These are phyloP conservation scores for Gigaspora rosea DNA, from an alignment of 192 early-diverging fungal genomes.

Conservation along the genomic window DNA sequence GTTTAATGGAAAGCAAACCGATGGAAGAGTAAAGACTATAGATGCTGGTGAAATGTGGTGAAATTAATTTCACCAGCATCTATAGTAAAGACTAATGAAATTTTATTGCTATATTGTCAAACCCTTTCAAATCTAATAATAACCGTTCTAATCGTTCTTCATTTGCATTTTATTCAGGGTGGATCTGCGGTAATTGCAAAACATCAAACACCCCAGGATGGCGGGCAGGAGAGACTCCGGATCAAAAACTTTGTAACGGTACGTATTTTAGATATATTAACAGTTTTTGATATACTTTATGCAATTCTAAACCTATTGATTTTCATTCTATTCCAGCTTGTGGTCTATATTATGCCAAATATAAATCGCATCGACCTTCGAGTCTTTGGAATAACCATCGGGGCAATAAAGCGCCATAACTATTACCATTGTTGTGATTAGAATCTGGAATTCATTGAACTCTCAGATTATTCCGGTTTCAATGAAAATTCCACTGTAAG, in stretches of 20 bases:
- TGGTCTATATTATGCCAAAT: constrained; percentile 27
- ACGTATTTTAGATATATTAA: not conserved
- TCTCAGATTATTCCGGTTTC: no score
- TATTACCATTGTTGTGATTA: not conserved
- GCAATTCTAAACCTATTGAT: not conserved
- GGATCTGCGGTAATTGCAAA: constrained; percentile 31
- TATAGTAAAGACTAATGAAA: not conserved
- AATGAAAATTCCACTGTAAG: no score
- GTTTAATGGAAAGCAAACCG: not conserved
- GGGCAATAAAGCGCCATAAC: not conserved
- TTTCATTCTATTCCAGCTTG: constrained; percentile 15
- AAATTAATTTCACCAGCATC: no score
- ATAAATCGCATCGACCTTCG: constrained; percentile 22
- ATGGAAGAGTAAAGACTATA: not conserved
- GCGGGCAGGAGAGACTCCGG: constrained; percentile 34
- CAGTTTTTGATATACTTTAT: not conserved
- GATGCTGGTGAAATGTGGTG: no score
- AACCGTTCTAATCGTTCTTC: not conserved
- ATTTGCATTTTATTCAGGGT: not conserved
- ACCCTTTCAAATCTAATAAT: not conserved
- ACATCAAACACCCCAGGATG: constrained; percentile 34
- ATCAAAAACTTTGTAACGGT: constrained; percentile 38
- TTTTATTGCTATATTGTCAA: not conserved
- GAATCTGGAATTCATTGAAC: no score
- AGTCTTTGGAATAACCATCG: constrained; percentile 25